Conservation (phyloP, 495 filamentous ascomycete genomes). For the Extremus antarcticus region DNA sequence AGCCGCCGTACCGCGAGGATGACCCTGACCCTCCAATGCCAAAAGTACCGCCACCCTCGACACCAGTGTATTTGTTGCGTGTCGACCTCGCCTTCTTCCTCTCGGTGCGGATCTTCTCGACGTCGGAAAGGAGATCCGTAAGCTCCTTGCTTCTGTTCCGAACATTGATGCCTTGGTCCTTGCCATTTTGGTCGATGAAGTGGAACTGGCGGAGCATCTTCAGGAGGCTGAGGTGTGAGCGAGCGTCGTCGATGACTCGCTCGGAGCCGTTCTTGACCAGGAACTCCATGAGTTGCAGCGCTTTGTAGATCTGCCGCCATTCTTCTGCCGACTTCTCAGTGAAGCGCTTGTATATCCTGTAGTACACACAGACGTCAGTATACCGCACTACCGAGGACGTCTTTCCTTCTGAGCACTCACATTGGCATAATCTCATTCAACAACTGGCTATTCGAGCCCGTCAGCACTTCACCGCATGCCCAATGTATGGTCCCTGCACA, state of each 20-base stretch:
- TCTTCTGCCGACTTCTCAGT: slow-evolving; percentile 97
- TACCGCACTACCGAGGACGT: no score
- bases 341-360: slow-evolving; percentile 87
- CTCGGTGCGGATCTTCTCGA: slow-evolving; percentile 84
- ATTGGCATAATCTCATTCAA: slow-evolving; percentile 99
- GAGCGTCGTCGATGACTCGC: slow-evolving; percentile 92
- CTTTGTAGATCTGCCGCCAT: slow-evolving; percentile 99
- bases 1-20: slow-evolving; percentile 69
- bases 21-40: slow-evolving; percentile 29
- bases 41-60: slow-evolving; percentile 64
- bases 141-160: slow-evolving; percentile 93
- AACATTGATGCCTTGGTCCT: slow-evolving; percentile 97
- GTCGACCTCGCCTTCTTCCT: slow-evolving; percentile 86
- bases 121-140: slow-evolving; percentile 83
- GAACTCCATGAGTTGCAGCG: slow-evolving; percentile 91
- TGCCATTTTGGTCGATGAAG: slow-evolving; percentile 90
- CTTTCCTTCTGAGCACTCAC: not conserved
- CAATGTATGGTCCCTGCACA: slow-evolving; percentile 26
- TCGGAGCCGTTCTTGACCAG: slow-evolving; percentile 98
- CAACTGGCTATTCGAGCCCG: slow-evolving; percentile 53
- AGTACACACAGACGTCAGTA: not conserved
- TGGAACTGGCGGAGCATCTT: slow-evolving; percentile 99
- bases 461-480: slow-evolving; percentile 14
- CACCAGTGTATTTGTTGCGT: slow-evolving; percentile 87
- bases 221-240: slow-evolving; percentile 83